Conservation (phyloP, 1,284 basidiomycete species). For the Thecaphora thlaspeos region DNA sequence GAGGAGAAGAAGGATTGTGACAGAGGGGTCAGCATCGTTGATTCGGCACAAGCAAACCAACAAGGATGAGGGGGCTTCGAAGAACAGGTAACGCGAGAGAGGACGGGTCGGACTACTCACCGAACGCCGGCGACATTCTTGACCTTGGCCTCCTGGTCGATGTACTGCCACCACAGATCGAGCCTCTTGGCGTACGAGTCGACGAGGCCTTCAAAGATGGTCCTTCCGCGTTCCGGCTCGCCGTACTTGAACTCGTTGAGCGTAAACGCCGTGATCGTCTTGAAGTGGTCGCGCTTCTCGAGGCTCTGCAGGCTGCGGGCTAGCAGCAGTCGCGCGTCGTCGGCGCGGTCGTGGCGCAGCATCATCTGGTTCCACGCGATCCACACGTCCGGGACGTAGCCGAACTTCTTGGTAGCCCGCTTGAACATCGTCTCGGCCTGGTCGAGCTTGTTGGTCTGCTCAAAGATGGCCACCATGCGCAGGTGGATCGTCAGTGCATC, state of each 20-base stretch:
- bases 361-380: conserved; percentile 76
- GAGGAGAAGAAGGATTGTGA: neutral
- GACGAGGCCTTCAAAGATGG: conserved; percentile 93
- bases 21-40: conserved; percentile 3
- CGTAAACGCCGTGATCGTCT: conserved; percentile 90
- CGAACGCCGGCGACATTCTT: conserved; percentile 66
- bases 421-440: conserved; percentile 44
- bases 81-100: neutral
- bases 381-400: conserved; percentile 87
- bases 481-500: conserved; percentile 88
- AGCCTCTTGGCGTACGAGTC: conserved; percentile 90
- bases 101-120: neutral
- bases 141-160: conserved; percentile 86
- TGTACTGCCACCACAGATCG: conserved; percentile 94
- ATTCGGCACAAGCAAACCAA: too few species aligned
- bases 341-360: conserved; percentile 70
- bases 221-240: conserved; percentile 89
- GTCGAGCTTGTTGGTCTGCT: conserved; percentile 71
- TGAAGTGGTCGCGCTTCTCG: conserved; percentile 92
- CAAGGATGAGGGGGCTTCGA: too few species aligned
- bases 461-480: conserved; percentile 78
- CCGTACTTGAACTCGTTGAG: conserved; percentile 92
- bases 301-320: conserved; percentile 85
- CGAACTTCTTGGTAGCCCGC: conserved; percentile 76
- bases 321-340: conserved; percentile 81